A percentile compares a stretch with the other conserved stretches of the same genome.
phyloP scores from a whole-genome alignment of 805 yeast species.

The Teunomyces kruisii region DNA sequence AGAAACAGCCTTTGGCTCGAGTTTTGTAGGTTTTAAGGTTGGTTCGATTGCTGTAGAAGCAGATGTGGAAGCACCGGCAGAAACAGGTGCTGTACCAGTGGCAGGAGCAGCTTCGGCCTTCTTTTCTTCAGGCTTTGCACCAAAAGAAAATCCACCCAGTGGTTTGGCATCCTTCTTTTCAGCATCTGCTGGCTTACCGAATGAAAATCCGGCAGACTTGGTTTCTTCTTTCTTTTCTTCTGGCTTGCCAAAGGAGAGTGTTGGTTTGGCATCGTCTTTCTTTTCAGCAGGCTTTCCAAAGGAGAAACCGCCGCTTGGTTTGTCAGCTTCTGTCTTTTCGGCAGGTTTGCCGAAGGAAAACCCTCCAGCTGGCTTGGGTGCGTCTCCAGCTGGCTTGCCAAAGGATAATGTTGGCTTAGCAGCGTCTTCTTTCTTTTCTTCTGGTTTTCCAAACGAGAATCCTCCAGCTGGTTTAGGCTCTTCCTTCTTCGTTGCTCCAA shows the following conservation, averaged over 20 bases:
- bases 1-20: conserved; percentile 68
- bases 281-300: conserved; percentile 12
- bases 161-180: conserved; percentile 22
- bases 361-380: not conserved
- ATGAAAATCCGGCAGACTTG: conserved; percentile 12
- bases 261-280: conserved; percentile 12
- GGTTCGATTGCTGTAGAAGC: conserved; percentile 23
- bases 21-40: conserved; percentile 49
- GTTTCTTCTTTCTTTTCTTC: conserved; percentile 1
- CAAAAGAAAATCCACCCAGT: conserved; percentile 20
- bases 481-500: conserved; percentile 7
- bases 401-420: conserved; percentile 6
- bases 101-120: conserved; percentile 5
- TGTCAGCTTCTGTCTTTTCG: conserved; percentile 15
- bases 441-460: conserved; percentile 20
- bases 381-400: not conserved
- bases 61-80: conserved; percentile 20
- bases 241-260: conserved; percentile 13
- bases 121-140: conserved; percentile 17
- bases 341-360: conserved; percentile 5
- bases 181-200: conserved; percentile 19
- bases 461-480: conserved; percentile 7
- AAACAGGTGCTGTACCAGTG: conserved; percentile 4
- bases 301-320: conserved; percentile 11
- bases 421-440: conserved; percentile 18